phyloP scores from a whole-genome alignment of 805 yeast genomes.

The Lachancea sp. region DNA sequence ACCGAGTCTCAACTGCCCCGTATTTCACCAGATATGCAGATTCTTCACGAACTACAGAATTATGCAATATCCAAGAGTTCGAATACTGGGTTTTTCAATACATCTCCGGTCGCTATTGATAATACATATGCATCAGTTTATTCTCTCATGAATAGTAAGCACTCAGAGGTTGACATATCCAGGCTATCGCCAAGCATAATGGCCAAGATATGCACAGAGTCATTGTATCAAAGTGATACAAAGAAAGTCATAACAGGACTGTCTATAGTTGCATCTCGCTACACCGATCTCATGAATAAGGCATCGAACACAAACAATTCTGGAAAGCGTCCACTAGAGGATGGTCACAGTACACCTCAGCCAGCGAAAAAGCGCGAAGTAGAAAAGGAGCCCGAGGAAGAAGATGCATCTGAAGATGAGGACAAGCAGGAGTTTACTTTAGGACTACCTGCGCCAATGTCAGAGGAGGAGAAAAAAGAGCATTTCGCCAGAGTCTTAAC shows the following conservation, averaged over 20 bases:
- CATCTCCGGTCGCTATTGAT: conserved; percentile 35
- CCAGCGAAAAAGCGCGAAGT: conserved; percentile 11
- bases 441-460: conserved; percentile 44
- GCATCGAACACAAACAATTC: conserved; percentile 6
- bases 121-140: conserved; percentile 58
- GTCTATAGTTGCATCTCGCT: conserved; percentile 63
- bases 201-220: conserved; percentile 57
- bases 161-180: conserved; percentile 64
- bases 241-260: conserved; percentile 57
- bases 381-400: conserved; percentile 11
- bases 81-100: conserved; percentile 28
- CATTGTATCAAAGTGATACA: conserved; percentile 50
- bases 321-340: conserved; percentile 18
- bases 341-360: not conserved
- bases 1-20: conserved; percentile 6
- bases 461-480: conserved; percentile 48
- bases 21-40: conserved; percentile 13
- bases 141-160: conserved; percentile 56
- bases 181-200: conserved; percentile 59
- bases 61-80: conserved; percentile 26
- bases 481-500: conserved; percentile 53
- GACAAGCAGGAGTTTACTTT: conserved; percentile 11
- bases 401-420: conserved; percentile 10
- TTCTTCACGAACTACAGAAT: conserved; percentile 21
- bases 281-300: conserved; percentile 40